Conservation (phyloP, 768 basidiomycete species). For the Termitomyces sp. region DNA sequence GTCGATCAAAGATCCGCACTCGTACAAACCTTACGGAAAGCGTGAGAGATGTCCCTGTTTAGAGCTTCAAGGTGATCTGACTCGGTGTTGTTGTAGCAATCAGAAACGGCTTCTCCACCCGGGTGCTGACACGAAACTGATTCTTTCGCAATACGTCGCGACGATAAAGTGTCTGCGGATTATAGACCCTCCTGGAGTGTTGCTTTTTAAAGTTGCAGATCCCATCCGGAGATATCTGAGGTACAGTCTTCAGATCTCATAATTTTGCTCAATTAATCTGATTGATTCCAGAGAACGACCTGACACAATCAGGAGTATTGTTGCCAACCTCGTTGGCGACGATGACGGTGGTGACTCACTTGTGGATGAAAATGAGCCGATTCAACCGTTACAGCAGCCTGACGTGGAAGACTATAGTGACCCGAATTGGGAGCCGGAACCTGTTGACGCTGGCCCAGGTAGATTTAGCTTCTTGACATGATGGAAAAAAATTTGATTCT, state of each 20-base stretch:
- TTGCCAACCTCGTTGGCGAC: constrained; percentile 84
- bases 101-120: constrained; percentile 88
- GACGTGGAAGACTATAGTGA: constrained; percentile 87
- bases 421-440: constrained; percentile 93
- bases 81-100: constrained; percentile 55
- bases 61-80: not conserved
- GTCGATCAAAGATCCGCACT: constrained; percentile 77
- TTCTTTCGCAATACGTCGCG: constrained; percentile 84
- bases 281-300: constrained; percentile 57
- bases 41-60: constrained; percentile 41
- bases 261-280: not conserved
- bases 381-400: constrained; percentile 65
- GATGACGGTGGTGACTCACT: constrained; percentile 76
- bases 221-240: constrained; percentile 87
- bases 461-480: constrained; percentile 10
- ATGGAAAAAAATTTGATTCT: not conserved
- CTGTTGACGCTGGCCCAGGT: constrained; percentile 95
- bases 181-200: constrained; percentile 87
- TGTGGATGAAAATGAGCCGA: constrained; percentile 79
- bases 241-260: constrained; percentile 28
- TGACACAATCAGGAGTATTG: constrained; percentile 93
- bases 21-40: constrained; percentile 71
- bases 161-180: constrained; percentile 89
- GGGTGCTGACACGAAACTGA: constrained; percentile 90
- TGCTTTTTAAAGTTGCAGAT: constrained; percentile 90